phyloP scores from a whole-genome alignment of 805 yeast genomes.

The Kodamaea leandrae region DNA sequence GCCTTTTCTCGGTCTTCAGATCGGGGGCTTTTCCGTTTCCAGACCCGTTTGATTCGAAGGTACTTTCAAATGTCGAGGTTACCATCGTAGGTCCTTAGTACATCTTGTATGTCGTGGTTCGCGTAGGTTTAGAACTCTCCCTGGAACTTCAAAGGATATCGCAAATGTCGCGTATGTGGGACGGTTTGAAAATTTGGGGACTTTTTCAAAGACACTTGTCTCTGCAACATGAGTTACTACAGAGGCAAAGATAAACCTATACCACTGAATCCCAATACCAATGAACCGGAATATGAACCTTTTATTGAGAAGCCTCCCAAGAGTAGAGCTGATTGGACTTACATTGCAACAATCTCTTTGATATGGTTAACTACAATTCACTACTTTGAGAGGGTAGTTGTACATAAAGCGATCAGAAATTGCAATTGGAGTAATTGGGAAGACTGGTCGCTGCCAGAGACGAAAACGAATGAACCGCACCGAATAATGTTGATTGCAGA shows the following conservation, averaged over 20 bases:
- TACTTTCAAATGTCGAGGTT: neutral
- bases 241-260: slow-evolving; percentile 20
- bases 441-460: slow-evolving; percentile 38
- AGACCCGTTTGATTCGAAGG: neutral
- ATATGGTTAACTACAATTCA: slow-evolving; percentile 30
- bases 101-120: neutral
- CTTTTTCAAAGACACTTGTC: neutral
- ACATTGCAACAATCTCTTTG: slow-evolving; percentile 12
- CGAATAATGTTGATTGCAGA: slow-evolving; percentile 72
- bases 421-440: slow-evolving; percentile 69
- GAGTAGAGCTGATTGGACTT: slow-evolving; percentile 9
- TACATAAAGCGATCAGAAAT: slow-evolving; percentile 19
- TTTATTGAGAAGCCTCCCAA: neutral
- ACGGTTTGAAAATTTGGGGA: neutral
- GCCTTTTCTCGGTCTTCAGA: neutral
- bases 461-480: slow-evolving; percentile 34
- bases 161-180: neutral
- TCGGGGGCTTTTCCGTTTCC: neutral
- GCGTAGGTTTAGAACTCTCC: too few relatives aligned
- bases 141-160: too few relatives aligned
- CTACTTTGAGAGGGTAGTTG: slow-evolving; percentile 32
- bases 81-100: neutral
- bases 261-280: neutral
- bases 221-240: slow-evolving; percentile 18
- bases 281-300: neutral